Evolutionary conservation across 106 monocot species (phyloP).

Genomic region (Alisma plantagoaquatica): DNA sequence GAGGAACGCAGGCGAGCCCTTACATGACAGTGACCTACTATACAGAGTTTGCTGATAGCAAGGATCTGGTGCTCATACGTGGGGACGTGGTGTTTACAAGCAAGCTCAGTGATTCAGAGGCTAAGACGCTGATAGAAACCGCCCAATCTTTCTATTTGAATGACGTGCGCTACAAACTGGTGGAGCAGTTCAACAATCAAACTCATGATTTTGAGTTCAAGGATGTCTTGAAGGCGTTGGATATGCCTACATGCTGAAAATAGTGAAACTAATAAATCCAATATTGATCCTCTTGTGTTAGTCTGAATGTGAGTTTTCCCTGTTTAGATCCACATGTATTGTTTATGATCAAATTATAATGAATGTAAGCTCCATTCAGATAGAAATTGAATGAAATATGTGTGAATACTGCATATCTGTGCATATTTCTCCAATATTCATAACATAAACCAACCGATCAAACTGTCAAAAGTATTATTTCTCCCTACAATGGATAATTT

Average conservation of each 20-base stretch:
- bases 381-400: too few species aligned
- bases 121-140: constrained; percentile 69
- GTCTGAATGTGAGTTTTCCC: neutral
- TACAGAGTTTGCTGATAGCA: constrained; percentile 79
- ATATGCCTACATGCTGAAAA: constrained; percentile 49
- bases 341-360: too few species aligned
- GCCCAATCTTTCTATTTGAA: constrained; percentile 85
- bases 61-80: constrained; percentile 68
- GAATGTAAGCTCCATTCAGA: too few species aligned
- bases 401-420: too few species aligned
- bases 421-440: too few species aligned
- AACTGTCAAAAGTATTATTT: too few species aligned
- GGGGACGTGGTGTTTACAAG: constrained; percentile 91
- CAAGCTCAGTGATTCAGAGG: constrained; percentile 73
- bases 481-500: too few species aligned
- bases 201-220: constrained; percentile 91
- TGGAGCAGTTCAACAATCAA: constrained; percentile 88
- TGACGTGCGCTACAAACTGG: constrained; percentile 66
- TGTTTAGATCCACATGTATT: too few species aligned
- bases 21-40: constrained; percentile 76
- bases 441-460: too few species aligned
- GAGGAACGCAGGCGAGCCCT: constrained; percentile 91
- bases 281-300: neutral
- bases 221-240: constrained; percentile 83
- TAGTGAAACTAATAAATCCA: too few species aligned